Evolutionary conservation across 208 protist species (phyloP), one percentile per base, ranked within the genome.

Genomic region (Trypanosomatidae sp.): DNA sequence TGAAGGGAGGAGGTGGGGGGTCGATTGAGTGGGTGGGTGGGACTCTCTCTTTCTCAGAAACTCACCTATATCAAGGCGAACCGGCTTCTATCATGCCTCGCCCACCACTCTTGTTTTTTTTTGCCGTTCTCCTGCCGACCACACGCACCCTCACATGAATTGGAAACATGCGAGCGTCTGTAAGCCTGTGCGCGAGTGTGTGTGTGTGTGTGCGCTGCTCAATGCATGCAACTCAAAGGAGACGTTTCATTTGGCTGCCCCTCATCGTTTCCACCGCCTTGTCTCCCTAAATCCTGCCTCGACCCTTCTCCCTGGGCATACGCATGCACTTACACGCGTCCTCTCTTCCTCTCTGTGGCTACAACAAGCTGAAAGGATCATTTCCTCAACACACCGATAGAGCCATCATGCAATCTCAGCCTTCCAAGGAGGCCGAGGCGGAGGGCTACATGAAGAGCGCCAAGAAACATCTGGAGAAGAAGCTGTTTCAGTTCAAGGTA

Each of bases 391-490:
- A 7, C 19, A 25, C 33, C 13, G 46, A 30, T 56, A 49, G 30
- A 69, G 39, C 19, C 65, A 55, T 56, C 46, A 77, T 76, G 66
- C 71, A 78, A 50, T 74, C 72, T 28, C 39, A 71, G 1, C 50
- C 39, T 10, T 47, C 69, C 22, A 77, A 72, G 25, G 79, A 84
- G 50, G 46, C 36, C 7, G 85, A 95, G 50, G 91, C 87, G 28
- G 85, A 87, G 33, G 75, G 62, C 55, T 80, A 90, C 47, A 85
- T 92, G 85, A 66, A 73, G 53, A 71, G 77, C 44, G 91, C 69
- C 36, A 84, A 83, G 62, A 91, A 92, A 69, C 83, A 89, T 53
- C 64, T 73, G 10, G 60, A 91, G 56, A 92, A 86, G 56, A 72
- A 60, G 22, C 62, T 93, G 15, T 82, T 91, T 43, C 79, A 85